phyloP scores from a whole-genome alignment of 306 rosid species.

The Ceratonia siliqua region DNA sequence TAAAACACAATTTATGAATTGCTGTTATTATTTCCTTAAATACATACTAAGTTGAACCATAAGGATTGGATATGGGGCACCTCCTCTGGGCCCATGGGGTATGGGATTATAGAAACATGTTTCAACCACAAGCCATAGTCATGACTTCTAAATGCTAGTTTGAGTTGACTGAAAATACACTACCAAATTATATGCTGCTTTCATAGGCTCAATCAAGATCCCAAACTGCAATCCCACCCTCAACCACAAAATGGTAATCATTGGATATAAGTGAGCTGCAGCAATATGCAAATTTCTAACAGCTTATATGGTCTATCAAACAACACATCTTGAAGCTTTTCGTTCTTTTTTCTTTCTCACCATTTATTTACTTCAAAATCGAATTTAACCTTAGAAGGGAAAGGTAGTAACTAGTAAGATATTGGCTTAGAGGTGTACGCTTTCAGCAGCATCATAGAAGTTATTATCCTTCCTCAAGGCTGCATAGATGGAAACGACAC shows the following conservation, averaged over 20 bases:
- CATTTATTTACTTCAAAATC: neutral
- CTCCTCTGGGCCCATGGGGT: neutral
- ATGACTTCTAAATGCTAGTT: neutral
- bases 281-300: neutral
- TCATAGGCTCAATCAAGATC: neutral
- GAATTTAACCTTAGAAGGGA: too few species aligned
- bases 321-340: neutral
- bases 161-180: neutral
- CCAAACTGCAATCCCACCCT: neutral
- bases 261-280: neutral
- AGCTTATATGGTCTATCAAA: neutral
- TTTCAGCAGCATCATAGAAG: too few species aligned
- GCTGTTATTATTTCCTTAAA: neutral
- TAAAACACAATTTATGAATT: neutral
- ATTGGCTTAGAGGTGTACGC: too few species aligned
- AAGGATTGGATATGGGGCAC: neutral
- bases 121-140: neutral
- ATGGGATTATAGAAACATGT: neutral
- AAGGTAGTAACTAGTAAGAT: too few species aligned
- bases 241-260: neutral
- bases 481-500: neutral
- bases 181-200: neutral
- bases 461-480: neutral
- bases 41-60: slow-evolving; percentile 15
- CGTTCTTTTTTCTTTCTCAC: too few species aligned